A percentile compares a stretch with the other conserved stretches of the same genome.
Evolutionary conservation across 2,329 filamentous ascomycete genomes (phyloP).

Genomic region (Emmonsia crescens): DNA sequence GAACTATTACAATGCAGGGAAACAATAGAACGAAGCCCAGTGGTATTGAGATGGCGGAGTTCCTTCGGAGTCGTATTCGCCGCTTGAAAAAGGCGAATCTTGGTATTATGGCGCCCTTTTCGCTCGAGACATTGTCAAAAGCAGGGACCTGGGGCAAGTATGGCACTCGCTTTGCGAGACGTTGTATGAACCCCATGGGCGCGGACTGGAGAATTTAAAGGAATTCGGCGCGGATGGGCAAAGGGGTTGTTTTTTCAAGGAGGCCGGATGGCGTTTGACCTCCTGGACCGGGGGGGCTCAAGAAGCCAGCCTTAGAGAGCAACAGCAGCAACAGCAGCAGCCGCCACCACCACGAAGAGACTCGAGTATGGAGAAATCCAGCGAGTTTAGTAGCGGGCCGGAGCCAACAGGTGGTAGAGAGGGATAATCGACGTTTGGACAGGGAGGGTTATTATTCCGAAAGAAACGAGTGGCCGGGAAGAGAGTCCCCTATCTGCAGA

Average conservation of each 20-base stretch:
- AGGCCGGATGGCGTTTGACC: background rate
- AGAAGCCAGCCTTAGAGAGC: background rate
- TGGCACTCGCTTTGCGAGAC: conserved; percentile 42
- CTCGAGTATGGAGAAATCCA: background rate
- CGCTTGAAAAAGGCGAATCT: conserved; percentile 71
- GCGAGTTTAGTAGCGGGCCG: background rate
- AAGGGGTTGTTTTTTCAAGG: background rate
- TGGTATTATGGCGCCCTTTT: conserved; percentile 34
- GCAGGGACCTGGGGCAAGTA: conserved; percentile 32
- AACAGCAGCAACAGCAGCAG: background rate
- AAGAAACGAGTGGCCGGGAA: conserved; percentile 32
- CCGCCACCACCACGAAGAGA: background rate
- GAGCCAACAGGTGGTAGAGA: conserved; percentile 10
- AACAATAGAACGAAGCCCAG: conserved; percentile 88
- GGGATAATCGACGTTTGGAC: conserved; percentile 16
- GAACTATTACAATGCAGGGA: conserved; percentile 77
- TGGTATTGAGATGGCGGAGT: conserved; percentile 85
- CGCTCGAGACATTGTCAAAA: conserved; percentile 36
- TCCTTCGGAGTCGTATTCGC: conserved; percentile 78
- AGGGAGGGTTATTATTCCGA: conserved; percentile 11
- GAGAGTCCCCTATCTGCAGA: conserved; percentile 31
- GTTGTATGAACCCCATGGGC: conserved; percentile 44
- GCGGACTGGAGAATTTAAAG: conserved; percentile 12
- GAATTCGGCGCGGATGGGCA: background rate
- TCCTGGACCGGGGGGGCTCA: background rate